A percentile compares a stretch with the other conserved stretches of the same genome.
phyloP scores from a whole-genome alignment of 208 protist genomes.

The Acanthamoeba triangularis region DNA sequence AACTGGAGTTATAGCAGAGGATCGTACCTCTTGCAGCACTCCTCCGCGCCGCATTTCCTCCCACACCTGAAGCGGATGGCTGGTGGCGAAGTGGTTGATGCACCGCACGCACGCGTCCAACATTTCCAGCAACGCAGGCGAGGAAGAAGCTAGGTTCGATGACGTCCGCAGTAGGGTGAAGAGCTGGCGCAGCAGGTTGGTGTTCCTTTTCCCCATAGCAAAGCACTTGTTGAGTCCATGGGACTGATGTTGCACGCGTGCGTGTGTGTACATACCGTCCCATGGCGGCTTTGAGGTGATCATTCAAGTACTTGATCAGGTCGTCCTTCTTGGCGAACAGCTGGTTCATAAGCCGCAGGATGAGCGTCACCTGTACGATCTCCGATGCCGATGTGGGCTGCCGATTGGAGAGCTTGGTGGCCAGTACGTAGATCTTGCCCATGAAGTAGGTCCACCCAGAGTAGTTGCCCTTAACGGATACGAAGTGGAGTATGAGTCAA shows the following conservation, averaged over 20 bases:
- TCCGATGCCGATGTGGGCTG: background rate
- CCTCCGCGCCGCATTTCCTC: conserved; percentile 24
- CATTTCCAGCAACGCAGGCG: background rate
- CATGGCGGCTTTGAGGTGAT: background rate
- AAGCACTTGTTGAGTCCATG: background rate
- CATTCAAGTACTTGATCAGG: background rate
- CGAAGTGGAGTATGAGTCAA: background rate
- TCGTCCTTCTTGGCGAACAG: conserved; percentile 28
- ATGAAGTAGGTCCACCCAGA: conserved; percentile 61
- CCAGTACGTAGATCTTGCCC: background rate
- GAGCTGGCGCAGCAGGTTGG: conserved; percentile 16
- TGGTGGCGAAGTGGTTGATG: conserved; percentile 53
- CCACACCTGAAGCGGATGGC: conserved; percentile 52
- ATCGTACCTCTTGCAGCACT: background rate
- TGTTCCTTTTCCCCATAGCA: background rate
- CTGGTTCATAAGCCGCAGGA: conserved; percentile 52
- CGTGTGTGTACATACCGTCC: background rate
- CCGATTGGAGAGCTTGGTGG: background rate
- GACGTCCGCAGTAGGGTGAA: background rate
- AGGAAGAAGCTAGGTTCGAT: background rate
- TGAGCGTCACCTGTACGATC: background rate
- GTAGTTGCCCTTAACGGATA: conserved; percentile 2
- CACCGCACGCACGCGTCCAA: conserved; percentile 17
- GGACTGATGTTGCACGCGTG: too few species aligned
- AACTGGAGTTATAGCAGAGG: background rate